Evolutionary conservation across 495 filamentous ascomycete genomes (phyloP).

Genomic region (Bacidia rubella): DNA sequence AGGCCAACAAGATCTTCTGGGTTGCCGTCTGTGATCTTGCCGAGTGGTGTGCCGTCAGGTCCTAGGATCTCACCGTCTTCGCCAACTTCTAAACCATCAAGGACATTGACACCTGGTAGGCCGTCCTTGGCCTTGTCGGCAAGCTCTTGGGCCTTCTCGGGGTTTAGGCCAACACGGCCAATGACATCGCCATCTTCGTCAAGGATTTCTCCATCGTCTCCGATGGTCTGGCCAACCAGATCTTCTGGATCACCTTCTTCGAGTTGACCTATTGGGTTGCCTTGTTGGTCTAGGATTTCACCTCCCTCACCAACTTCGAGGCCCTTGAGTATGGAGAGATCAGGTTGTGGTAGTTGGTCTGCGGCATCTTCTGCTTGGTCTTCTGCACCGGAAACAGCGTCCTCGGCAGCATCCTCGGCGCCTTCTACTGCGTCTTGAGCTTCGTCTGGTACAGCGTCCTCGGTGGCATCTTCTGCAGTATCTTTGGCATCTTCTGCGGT

Average conservation of each 20-base stretch:
- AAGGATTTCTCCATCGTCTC: slow-evolving; percentile 40
- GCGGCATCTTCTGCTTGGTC: slow-evolving; percentile 22
- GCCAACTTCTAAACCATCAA: slow-evolving; percentile 43
- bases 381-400: slow-evolving; percentile 22
- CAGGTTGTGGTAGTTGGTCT: slow-evolving; percentile 25
- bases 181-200: slow-evolving; percentile 38
- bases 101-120: slow-evolving; percentile 33
- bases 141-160: slow-evolving; percentile 22
- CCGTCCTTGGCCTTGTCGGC: slow-evolving; percentile 22
- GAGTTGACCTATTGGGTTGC: slow-evolving; percentile 27
- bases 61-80: slow-evolving; percentile 44
- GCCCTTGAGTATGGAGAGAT: slow-evolving; percentile 55
- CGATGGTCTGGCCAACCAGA: slow-evolving; percentile 34
- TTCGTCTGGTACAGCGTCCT: slow-evolving; percentile 18
- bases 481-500: slow-evolving; percentile 27
- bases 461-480: slow-evolving; percentile 20
- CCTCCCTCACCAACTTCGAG: slow-evolving; percentile 43
- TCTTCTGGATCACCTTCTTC: slow-evolving; percentile 32
- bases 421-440: slow-evolving; percentile 27
- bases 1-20: slow-evolving; percentile 47
- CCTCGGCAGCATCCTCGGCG: slow-evolving; percentile 17
- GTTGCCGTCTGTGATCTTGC: slow-evolving; percentile 45
- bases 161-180: slow-evolving; percentile 31
- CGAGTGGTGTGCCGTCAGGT: slow-evolving; percentile 40
- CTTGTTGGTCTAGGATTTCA: slow-evolving; percentile 27